phyloP scores from a whole-genome alignment of 176 grass and related monocot genomes.

The Tuctoria greenei region DNA sequence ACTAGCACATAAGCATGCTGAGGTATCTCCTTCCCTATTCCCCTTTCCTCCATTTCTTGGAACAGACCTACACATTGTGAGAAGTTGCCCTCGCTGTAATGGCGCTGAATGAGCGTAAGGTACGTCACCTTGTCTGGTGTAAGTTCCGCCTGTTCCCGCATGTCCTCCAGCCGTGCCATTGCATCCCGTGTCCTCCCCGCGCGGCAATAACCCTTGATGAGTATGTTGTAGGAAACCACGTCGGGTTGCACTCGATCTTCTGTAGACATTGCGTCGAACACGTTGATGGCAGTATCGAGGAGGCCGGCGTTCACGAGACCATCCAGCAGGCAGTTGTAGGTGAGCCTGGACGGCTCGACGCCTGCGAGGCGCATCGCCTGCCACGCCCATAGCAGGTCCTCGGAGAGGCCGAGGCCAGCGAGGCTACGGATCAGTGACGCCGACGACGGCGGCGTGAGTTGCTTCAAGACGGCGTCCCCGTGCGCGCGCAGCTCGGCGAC shows the following conservation, averaged over 20 bases:
- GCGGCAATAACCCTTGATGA: constrained; percentile 81
- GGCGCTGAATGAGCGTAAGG: constrained; percentile 73
- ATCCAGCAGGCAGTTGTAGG: constrained; percentile 89
- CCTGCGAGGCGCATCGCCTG: constrained; percentile 54
- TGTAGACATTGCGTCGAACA: constrained; percentile 76
- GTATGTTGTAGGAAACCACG: constrained; percentile 71
- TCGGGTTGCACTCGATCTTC: constrained; percentile 49
- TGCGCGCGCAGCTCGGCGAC: constrained; percentile 54
- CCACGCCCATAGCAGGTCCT: constrained; percentile 79
- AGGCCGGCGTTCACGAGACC: constrained; percentile 69
- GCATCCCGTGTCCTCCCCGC: constrained; percentile 55
- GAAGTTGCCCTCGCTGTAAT: constrained; percentile 57
- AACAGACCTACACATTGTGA: constrained; percentile 53
- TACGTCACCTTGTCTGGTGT: constrained; percentile 74
- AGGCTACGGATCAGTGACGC: constrained; percentile 67
- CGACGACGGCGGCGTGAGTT: constrained; percentile 46
- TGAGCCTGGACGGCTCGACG: constrained; percentile 64
- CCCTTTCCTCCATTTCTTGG: constrained; percentile 80
- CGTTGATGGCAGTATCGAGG: constrained; percentile 69
- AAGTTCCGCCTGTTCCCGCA: constrained; percentile 45
- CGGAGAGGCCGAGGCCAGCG: constrained; percentile 57
- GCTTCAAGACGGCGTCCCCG: constrained; percentile 26
- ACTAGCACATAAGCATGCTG: constrained; percentile 75
- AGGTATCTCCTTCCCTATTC: constrained; percentile 64
- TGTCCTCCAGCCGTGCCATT: constrained; percentile 37